Evolutionary conservation across 2,329 filamentous ascomycete species (phyloP), one percentile per base, ranked within the genome.

Genomic region (Botrytis sinoallii): DNA sequence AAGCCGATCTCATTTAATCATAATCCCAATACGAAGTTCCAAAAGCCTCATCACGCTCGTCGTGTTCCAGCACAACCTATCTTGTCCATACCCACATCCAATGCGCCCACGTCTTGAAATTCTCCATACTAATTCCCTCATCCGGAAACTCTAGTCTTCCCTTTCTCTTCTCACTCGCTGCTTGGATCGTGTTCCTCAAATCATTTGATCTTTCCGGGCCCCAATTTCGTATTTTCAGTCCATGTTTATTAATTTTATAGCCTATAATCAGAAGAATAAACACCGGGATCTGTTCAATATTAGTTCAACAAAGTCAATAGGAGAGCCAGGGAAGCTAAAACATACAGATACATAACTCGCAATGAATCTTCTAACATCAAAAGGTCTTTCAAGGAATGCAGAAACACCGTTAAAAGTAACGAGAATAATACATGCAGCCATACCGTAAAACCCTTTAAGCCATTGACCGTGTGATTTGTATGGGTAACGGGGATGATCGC

Each of bases 281-380:
- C 0, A 82, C 80, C 6, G 81, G 81, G 9, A 83, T 68, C 81
- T 82, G 3, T 8, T 35, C 14, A 0, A 3, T 35, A 22, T 66
- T 48, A 66, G 63, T 29, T n/a, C n/a, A 29, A 32, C 6, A 9
- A 57, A 57, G n/a, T 55, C 48, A 38, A 29, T 6, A 40, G 29
- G 32, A 32, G 52, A 20, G 7, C 29, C 8, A 20, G 35, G 40
- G 57, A 32, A 55, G 40, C 55, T 52, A 8, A 65, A 60, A 80
- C 81, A 79, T 80, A 84, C 82, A 40, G 82, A 82, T 72, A 84
- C 82, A 73, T 84, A 84, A 0, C 82, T 82, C 8, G 83, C 80
- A 25, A 84, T 74, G 71, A 84, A 84, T 40, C 78, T 79, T 42
- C 81, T 77, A 10, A 77, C 75, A 74, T 81, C 81, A 75, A 84